Percentiles rank a stretch among this genome's conserved stretches.
Conservation (phyloP, 2,329 filamentous ascomycete species). For the Penicillium polonicum region DNA sequence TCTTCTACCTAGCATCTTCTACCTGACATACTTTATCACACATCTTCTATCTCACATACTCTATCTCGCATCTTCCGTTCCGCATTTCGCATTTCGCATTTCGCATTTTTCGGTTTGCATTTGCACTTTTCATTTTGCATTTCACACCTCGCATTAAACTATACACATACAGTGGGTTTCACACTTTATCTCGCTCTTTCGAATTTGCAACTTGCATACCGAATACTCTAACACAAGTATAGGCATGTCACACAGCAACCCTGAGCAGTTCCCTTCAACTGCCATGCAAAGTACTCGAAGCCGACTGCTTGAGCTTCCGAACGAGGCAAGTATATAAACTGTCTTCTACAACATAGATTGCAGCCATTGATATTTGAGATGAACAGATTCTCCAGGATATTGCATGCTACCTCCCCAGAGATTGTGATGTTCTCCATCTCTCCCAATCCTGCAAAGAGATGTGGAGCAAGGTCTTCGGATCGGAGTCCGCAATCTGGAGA, state of each 20-base stretch:
- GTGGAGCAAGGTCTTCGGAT: constrained; percentile 24
- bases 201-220: background rate
- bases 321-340: constrained; percentile 15
- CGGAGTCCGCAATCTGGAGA: constrained; percentile 37
- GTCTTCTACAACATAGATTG: background rate
- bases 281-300: background rate
- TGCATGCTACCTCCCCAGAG: constrained; percentile 27
- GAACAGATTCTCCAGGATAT: constrained; percentile 36
- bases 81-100: background rate
- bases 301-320: constrained; percentile 15
- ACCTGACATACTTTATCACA: too few species aligned
- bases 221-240: background rate
- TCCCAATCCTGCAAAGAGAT: constrained; percentile 28
- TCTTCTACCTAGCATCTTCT: too few species aligned
- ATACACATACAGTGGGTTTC: background rate
- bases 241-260: background rate
- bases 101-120: background rate
- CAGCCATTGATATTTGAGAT: background rate
- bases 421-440: constrained; percentile 35
- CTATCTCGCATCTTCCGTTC: background rate
- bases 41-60: too few species aligned
- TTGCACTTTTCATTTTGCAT: background rate
- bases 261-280: background rate
- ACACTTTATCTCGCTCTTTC: background rate
- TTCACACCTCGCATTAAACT: background rate